These are phyloP conservation scores for Plasmodium fragile DNA, from an alignment of 169 alveolate species.

Conservation along the genomic window DNA sequence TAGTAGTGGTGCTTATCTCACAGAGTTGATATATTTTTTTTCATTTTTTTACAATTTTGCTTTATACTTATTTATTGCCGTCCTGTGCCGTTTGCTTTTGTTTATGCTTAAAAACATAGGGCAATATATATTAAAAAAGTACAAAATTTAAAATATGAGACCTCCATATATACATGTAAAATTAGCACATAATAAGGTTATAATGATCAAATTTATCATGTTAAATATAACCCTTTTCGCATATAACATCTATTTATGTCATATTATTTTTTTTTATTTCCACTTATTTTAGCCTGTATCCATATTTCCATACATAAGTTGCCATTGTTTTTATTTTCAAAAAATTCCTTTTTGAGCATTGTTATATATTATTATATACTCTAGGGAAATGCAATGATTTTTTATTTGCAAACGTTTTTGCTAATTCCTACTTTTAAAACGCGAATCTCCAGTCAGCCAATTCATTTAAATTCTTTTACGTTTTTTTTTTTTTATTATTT, in stretches of 20 bases:
- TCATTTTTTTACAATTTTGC: not conserved
- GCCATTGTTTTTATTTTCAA: conserved; percentile 1
- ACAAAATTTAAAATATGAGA: not conserved
- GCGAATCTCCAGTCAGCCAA: not conserved
- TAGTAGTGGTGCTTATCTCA: not conserved
- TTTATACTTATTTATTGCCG: not conserved
- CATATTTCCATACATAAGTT: not conserved
- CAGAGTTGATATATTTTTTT: not conserved
- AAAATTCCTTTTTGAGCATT: not conserved
- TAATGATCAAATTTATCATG: not conserved
- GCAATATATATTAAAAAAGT: not conserved
- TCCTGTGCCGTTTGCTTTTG: not conserved
- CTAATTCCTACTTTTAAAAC: not conserved
- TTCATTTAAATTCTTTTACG: not conserved
- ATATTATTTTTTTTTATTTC: not conserved
- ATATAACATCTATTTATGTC: not conserved
- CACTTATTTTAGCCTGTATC: not conserved
- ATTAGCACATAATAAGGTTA: too few species aligned
- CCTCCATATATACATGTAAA: not conserved
- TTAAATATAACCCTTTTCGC: not conserved
- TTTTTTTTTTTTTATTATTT: not conserved
- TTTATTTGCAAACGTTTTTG: not conserved
- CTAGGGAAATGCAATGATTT: not conserved
- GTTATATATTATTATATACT: not conserved
- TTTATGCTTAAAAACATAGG: not conserved